phyloP scores from a whole-genome alignment of 768 basidiomycete species.

The Suillus subalutaceus region DNA sequence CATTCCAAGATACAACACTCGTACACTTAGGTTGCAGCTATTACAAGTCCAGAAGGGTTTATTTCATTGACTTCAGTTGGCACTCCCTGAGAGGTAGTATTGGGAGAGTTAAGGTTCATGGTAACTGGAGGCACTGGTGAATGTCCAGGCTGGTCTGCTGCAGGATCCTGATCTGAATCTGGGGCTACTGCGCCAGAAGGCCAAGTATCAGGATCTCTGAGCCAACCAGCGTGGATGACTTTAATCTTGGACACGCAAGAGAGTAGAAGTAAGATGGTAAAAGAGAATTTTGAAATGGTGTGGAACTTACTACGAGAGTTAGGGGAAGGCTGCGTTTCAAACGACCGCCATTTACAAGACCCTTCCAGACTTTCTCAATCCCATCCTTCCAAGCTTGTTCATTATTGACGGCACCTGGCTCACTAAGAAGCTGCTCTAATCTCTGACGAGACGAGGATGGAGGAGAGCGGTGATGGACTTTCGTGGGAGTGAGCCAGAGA shows the following conservation, averaged over 20 bases:
- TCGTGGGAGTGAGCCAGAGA: slow-evolving; percentile 53
- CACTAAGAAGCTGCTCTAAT: slow-evolving; percentile 53
- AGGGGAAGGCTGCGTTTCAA: slow-evolving; percentile 68
- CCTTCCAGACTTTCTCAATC: slow-evolving; percentile 64
- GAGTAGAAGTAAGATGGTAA: slow-evolving; percentile 18
- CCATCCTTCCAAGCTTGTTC: slow-evolving; percentile 60
- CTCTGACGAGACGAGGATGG: slow-evolving; percentile 44
- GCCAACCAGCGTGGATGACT: slow-evolving; percentile 74
- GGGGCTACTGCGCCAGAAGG: slow-evolving; percentile 63
- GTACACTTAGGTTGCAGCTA: slow-evolving; percentile 5
- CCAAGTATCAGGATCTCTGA: slow-evolving; percentile 74
- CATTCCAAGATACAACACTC: slow-evolving; percentile 4
- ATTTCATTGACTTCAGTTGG: not conserved
- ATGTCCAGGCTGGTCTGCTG: slow-evolving; percentile 3
- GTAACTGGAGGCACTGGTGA: not conserved
- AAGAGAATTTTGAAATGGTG: not conserved
- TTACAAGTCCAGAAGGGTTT: slow-evolving; percentile 10
- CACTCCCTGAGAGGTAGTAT: slow-evolving; percentile 5
- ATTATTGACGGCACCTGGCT: slow-evolving; percentile 48
- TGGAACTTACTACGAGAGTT: slow-evolving; percentile 56
- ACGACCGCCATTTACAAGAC: slow-evolving; percentile 57
- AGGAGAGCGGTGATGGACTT: slow-evolving; percentile 21
- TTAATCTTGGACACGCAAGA: slow-evolving; percentile 55
- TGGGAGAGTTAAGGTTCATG: slow-evolving; percentile 3
- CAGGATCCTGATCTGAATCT: slow-evolving; percentile 56